Percentiles rank a stretch among this genome's conserved stretches.
phyloP scores from a whole-genome alignment of 805 yeast genomes.

The Kodamaea kakaduensis region DNA sequence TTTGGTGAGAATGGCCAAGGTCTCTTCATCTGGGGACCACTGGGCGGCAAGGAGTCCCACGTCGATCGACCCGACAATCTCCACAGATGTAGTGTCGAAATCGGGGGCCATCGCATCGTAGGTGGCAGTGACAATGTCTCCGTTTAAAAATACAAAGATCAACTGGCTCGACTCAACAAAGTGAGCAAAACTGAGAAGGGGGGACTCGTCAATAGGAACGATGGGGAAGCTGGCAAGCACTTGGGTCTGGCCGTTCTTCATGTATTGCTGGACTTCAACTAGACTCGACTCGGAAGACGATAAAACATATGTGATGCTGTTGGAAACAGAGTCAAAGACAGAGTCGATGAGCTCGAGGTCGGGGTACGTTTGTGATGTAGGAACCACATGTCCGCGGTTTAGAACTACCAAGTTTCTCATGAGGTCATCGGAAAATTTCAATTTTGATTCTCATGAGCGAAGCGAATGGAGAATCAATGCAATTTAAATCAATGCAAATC shows the following conservation, averaged over 20 bases:
- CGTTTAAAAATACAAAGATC: constrained; percentile 64
- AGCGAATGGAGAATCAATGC: no score
- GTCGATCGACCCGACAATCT: constrained; percentile 82
- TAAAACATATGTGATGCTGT: constrained; percentile 64
- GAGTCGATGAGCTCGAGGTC: constrained; percentile 54
- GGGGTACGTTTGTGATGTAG: constrained; percentile 58
- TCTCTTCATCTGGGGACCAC: constrained; percentile 94
- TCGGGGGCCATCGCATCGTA: constrained; percentile 49
- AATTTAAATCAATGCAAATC: no score
- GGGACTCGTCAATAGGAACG: constrained; percentile 22
- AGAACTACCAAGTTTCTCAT: constrained; percentile 51
- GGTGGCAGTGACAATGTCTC: constrained; percentile 69
- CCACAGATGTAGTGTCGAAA: constrained; percentile 55
- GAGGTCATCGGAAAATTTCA: constrained; percentile 7
- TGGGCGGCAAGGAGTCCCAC: constrained; percentile 64
- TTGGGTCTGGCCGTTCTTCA: constrained; percentile 56
- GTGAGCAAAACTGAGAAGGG: constrained; percentile 55
- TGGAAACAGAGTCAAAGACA: constrained; percentile 69
- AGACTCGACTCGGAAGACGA: constrained; percentile 49
- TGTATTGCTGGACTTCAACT: constrained; percentile 73
- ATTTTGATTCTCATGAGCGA: no score
- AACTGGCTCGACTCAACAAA: constrained; percentile 66
- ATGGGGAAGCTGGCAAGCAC: constrained; percentile 61
- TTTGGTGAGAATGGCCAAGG: constrained; percentile 62
- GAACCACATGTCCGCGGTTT: constrained; percentile 51